Evolutionary conservation across 495 filamentous ascomycete species (phyloP), one percentile per base, ranked within the genome.

Genomic region (Daldinia vernicosa): DNA sequence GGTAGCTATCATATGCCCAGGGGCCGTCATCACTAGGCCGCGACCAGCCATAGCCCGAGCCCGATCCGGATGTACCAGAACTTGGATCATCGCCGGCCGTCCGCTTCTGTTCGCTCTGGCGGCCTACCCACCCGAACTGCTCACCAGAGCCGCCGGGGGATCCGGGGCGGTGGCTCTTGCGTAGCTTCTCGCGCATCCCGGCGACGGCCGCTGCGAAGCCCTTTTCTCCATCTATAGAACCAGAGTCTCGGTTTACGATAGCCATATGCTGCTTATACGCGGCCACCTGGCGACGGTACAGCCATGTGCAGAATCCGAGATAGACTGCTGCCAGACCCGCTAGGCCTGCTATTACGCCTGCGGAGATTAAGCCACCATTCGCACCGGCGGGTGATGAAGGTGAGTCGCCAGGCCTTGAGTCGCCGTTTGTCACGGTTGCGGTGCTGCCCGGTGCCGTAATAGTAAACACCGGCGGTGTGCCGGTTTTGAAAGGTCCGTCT

Each of bases 241-340:
- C 72, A 33, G 77, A 70, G 62, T 83, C 77, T 15, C 80, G 70
- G 67, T 80, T 80, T n/a, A 84, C 80, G 71, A 89, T 85, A 14
- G 85, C 84, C 30, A 91, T 84, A 75, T 92, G 88, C 30, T 82
- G 79, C 70, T 87, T 87, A 79, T 90, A 91, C 5, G 89, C 82
- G 1, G 73, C 65, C 11, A 92, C 82, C 69, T 89, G 90, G 26
- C 85, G 84, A 32, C 89, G 84, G 79, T 91, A 92, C 6, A 92
- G 78, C 84, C 87, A 92, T 22, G 88, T 85, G 76, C 91, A 91
- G 81, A 92, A 92, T 14, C 89, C 89, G 19, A 93, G 82, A 72
- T 92, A 89, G 8, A 78, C 77, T 2, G 88, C 86, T 4, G 88
- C 74, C 15, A 92, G 66, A 40, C 85, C 84, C 12, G 89, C 80